Evolutionary conservation across 2,329 filamentous ascomycete species (phyloP), one percentile per base, ranked within the genome.

Genomic region (Sporothrix phasma): DNA sequence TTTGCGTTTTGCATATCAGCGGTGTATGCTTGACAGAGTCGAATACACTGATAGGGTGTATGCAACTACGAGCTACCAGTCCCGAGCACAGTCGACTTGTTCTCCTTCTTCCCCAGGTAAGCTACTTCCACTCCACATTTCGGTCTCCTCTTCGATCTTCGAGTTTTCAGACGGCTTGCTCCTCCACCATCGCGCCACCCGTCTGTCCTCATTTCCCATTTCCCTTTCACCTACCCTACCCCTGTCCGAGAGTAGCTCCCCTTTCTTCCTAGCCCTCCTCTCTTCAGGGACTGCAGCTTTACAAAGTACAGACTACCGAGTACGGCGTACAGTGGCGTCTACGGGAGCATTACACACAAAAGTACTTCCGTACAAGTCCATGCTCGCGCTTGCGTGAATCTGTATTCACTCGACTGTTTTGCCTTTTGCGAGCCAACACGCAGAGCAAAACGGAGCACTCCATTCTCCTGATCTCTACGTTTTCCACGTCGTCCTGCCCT

Each of bases 71-170:
- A 41, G 6, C 34, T 43, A 41, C 34, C 22, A 53, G 54, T 24
- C 31, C 24, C 45, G 43, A 59, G 13, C 26, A 19, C 56, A n/a
- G 47, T 22, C 49, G 47, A 6, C 46, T 37, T 43, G 29, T 37
- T 45, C 53, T 37, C n/a, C 46, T 43, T 62, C 47, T 54, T 63
- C 61, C 49, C 61, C 43, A 58, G 61, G 61, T 63, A 58, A 58
- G 61, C 61, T 58, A 46, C 39, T 29, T 5, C 51, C 24, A 62
- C 51, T 63, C 51, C 61, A 63, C 51, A 63, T 47, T 58, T 63
- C 58, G 29, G 49, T 31, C 41, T 54, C 61, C 39, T 63, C 51
- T 56, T n/a, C n/a, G n/a, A n/a, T n/a, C n/a, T 63, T 62, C 51
- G 24, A 10, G 22, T 11, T 46, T 59, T n/a, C n/a, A 59, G 56